Evolutionary conservation across 202 grass and related monocot genomes (phyloP), one percentile per base, ranked within the genome.

Genomic region (Eragrostis tef): DNA sequence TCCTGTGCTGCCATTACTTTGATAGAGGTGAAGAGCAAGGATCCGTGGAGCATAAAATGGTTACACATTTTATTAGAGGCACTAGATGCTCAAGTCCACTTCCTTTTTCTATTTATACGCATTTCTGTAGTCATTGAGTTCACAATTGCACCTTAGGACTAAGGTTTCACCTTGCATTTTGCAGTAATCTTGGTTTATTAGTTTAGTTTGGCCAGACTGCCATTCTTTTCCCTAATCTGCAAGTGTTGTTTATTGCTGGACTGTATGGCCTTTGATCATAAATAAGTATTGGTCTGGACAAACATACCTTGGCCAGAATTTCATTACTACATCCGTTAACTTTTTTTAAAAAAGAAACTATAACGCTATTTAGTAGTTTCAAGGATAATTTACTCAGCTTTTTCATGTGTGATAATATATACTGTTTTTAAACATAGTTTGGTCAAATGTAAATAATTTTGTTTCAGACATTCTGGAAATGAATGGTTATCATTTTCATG

Each of bases 201-300:
- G 29, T 88, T 67, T 72, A 52, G 49, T 78, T 68, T 83, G 9
- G 26, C n/a, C 27, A 63, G 29, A 49, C 7, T 56, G 24, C 20
- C 46, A 74, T 22, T n/a, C n/a, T n/a, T 69, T 83, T 57, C 19
- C 22, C 65, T 72, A 26, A 47, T 64, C 14, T 22, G 17, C 47
- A 82, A 70, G 36, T 65, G 54, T 64, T 77, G 78, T 76, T 69
- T 76, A 52, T 77, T 74, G 43, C 27, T 66, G 19, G 15, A 66
- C 14, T 67, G 39, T 47, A 14, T 29, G 21, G 13, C 7, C 5
- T 73, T 34, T 53, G 48, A 15, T 17, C 70, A 53, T 25, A 31
- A 52, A 31, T 6, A 19, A 3, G 16, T 74, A 31, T 74, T 74
- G 9, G 49, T 29, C 12, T 6, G 9, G 5, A 17, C 12, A 14